phyloP scores from a whole-genome alignment of 2,329 filamentous ascomycete genomes.

The Gremmenia infestans region DNA sequence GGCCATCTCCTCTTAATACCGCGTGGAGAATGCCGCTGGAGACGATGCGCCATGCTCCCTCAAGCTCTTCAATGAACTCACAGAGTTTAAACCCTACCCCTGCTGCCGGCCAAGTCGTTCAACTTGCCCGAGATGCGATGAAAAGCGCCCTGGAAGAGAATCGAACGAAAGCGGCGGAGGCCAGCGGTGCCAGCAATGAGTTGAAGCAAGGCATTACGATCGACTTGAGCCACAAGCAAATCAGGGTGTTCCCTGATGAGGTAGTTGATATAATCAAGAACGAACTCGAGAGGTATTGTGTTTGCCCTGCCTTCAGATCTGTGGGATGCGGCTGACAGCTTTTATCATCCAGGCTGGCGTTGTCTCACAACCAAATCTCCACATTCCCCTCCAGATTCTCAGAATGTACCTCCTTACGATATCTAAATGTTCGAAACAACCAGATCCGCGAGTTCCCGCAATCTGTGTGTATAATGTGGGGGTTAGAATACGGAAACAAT shows the following conservation, averaged over 20 bases:
- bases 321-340: conserved; percentile 20
- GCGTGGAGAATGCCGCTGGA: conserved; percentile 39
- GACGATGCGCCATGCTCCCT: conserved; percentile 41
- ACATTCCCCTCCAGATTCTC: conserved; percentile 66
- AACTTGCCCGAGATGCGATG: conserved; percentile 62
- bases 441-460: conserved; percentile 62
- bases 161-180: conserved; percentile 56
- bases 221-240: conserved; percentile 71
- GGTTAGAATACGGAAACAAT: background rate
- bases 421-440: conserved; percentile 77
- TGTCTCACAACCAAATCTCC: conserved; percentile 74
- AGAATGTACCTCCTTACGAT: conserved; percentile 72
- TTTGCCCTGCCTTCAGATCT: conserved; percentile 4
- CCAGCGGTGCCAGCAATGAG: conserved; percentile 53
- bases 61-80: conserved; percentile 40
- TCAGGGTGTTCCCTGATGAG: conserved; percentile 42
- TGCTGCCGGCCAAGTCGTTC: conserved; percentile 55
- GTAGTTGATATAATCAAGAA: conserved; percentile 35
- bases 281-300: conserved; percentile 31
- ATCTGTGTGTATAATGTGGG: conserved; percentile 43
- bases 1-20: conserved; percentile 33
- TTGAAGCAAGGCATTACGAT: conserved; percentile 67
- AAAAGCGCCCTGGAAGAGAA: conserved; percentile 62
- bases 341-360: conserved; percentile 54
- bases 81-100: conserved; percentile 45